Evolutionary conservation across 441 rosid genomes (phyloP).

Genomic region (Bruguiera hainesii): DNA sequence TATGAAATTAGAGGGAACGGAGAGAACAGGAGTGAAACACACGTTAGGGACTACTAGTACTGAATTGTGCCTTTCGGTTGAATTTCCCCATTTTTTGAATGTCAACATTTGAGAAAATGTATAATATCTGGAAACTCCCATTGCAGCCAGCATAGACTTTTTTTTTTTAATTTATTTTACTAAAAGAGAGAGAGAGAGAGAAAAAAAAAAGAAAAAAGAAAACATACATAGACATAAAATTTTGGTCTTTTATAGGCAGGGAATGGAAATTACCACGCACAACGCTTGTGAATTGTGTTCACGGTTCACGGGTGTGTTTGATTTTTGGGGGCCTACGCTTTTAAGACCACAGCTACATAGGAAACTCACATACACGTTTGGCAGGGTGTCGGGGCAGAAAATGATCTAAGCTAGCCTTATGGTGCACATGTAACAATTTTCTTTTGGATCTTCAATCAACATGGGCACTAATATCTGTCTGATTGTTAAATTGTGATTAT

Average conservation of each 20-base stretch:
- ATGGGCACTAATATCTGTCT: not conserved
- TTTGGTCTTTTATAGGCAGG: too few species aligned
- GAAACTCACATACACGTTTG: not conserved
- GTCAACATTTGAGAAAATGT: constrained; percentile 33
- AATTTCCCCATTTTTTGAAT: constrained; percentile 4
- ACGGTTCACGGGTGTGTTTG: too few species aligned
- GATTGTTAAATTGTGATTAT: not conserved
- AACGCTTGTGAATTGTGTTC: not conserved
- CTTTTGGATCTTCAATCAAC: not conserved
- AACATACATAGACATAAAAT: too few species aligned
- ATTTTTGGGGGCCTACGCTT: too few species aligned
- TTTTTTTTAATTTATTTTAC: not conserved
- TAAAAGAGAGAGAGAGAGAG: too few species aligned
- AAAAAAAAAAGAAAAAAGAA: too few species aligned
- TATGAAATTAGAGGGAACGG: constrained; percentile 9
- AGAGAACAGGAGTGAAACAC: constrained; percentile 33
- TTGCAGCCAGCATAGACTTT: constrained; percentile 41
- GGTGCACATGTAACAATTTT: not conserved
- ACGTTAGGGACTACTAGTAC: constrained; percentile 39
- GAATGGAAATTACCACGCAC: too few species aligned
- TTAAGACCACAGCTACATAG: not conserved
- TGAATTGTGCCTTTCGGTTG: constrained; percentile 20
- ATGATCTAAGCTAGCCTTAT: not conserved
- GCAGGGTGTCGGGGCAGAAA: not conserved
- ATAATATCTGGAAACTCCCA: not conserved